Conservation (phyloP, 2,329 filamentous ascomycete species). For the Coniochaeta ligniaria region DNA sequence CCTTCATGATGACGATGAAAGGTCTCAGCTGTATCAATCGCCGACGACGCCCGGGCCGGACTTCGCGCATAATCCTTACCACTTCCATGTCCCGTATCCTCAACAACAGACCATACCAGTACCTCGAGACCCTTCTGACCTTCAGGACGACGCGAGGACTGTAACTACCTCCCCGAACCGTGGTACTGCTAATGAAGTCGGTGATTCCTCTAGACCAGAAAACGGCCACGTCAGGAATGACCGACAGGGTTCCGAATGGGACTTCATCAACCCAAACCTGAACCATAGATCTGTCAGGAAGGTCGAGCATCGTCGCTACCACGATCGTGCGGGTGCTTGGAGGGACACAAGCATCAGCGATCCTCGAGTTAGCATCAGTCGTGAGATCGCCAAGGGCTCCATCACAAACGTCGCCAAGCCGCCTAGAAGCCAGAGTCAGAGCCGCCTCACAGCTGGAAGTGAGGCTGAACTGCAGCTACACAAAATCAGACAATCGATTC, state of each 20-base stretch:
- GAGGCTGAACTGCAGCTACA: conserved; percentile 35
- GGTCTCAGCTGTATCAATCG: conserved; percentile 19
- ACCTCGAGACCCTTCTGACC: conserved; percentile 9
- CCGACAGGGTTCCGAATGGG: conserved; percentile 8
- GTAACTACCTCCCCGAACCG: conserved; percentile 19
- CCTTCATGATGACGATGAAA: conserved; percentile 14
- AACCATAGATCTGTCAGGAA: conserved; percentile 32
- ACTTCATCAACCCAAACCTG: conserved; percentile 16
- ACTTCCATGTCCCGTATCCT: conserved; percentile 30
- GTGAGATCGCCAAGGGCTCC: conserved; percentile 28
- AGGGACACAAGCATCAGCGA: conserved; percentile 31
- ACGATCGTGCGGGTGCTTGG: conserved; percentile 36
- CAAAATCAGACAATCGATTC: conserved; percentile 30
- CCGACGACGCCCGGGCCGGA: conserved; percentile 18
- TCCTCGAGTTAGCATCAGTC: conserved; percentile 32
- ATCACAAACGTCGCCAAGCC: conserved; percentile 19
- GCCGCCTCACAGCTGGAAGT: conserved; percentile 23
- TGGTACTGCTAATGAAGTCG: background rate
- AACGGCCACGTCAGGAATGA: conserved; percentile 2
- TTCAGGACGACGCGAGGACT: conserved; percentile 21
- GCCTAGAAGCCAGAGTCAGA: conserved; percentile 16
- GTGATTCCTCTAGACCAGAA: conserved; percentile 6
- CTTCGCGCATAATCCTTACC: conserved; percentile 23
- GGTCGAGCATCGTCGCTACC: conserved; percentile 30
- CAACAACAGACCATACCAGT: conserved; percentile 17